These are phyloP conservation scores for Euptelea pleiosperma DNA, from an alignment of 164 flowering plant species.

Conservation along the genomic window DNA sequence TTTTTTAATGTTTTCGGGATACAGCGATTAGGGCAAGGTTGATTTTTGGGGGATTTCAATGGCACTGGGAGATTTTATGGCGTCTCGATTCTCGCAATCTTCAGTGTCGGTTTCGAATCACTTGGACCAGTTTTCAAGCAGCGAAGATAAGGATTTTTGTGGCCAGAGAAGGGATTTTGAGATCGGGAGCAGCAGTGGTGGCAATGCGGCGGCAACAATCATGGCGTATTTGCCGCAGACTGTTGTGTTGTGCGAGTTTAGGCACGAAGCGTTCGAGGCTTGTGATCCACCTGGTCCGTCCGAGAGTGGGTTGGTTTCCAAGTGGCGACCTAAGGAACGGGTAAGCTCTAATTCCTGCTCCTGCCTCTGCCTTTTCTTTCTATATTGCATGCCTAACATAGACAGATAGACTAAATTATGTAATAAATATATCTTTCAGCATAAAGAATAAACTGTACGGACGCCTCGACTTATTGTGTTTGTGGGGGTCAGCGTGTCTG, in stretches of 20 bases:
- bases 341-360: constrained; percentile 41
- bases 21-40: constrained; percentile 35
- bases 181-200: constrained; percentile 44
- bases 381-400: too few species aligned
- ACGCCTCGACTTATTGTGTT: too few species aligned
- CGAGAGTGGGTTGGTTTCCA: constrained; percentile 74
- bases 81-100: constrained; percentile 69
- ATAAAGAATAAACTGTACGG: too few species aligned
- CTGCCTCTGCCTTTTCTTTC: too few species aligned
- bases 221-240: constrained; percentile 84
- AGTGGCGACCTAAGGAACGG: constrained; percentile 87
- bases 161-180: constrained; percentile 50
- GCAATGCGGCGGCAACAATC: constrained; percentile 45
- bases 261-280: constrained; percentile 81
- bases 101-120: constrained; percentile 51
- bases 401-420: too few species aligned
- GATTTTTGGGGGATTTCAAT: constrained; percentile 49
- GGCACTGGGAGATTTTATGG: constrained; percentile 99
- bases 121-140: constrained; percentile 44
- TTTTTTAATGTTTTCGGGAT: neutral
- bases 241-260: constrained; percentile 64
- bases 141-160: constrained; percentile 29
- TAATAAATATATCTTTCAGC: too few species aligned
- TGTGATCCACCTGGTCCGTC: constrained; percentile 59
- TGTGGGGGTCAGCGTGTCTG: too few species aligned